phyloP scores from a whole-genome alignment of 148 eudicot species.

The Cornus kousa region DNA sequence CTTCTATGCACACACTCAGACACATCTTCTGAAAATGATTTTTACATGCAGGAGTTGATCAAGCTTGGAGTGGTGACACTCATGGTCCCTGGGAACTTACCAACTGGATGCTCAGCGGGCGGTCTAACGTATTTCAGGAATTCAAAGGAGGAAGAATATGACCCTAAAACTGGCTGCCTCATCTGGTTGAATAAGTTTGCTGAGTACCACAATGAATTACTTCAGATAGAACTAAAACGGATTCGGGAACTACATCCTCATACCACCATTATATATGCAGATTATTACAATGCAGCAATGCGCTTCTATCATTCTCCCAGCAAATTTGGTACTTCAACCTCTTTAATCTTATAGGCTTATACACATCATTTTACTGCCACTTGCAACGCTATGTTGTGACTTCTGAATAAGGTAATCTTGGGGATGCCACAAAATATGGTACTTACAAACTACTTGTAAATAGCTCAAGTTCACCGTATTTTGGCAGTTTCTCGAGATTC shows the following conservation, averaged over 20 bases:
- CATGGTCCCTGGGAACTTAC: slow-evolving; percentile 18
- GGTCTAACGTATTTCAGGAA: neutral
- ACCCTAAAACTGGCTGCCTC: slow-evolving; percentile 29
- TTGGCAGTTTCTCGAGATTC: neutral
- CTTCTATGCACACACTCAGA: too few relatives aligned
- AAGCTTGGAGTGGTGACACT: slow-evolving; percentile 29
- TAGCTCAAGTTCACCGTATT: too few relatives aligned
- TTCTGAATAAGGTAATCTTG: too few relatives aligned
- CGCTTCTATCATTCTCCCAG: slow-evolving; percentile 23
- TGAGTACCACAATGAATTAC: slow-evolving; percentile 28
- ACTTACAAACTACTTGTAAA: too few relatives aligned
- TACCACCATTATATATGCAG: slow-evolving; percentile 17
- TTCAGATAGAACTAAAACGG: slow-evolving; percentile 13
- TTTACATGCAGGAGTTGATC: slow-evolving; percentile 27
- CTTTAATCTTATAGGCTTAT: too few relatives aligned
- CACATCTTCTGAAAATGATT: too few relatives aligned
- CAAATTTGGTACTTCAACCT: slow-evolving; percentile 21
- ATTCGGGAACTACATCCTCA: neutral
- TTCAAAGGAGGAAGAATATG: slow-evolving; percentile 22
- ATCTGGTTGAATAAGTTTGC: slow-evolving; percentile 29
- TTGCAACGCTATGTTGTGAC: too few relatives aligned
- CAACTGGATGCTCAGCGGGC: too few relatives aligned
- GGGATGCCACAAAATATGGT: too few relatives aligned
- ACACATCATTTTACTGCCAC: too few relatives aligned
- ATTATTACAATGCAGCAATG: slow-evolving; percentile 36